phyloP scores from a whole-genome alignment of 1,139 yeast genomes.

The Magnusiomyces paraingens region DNA sequence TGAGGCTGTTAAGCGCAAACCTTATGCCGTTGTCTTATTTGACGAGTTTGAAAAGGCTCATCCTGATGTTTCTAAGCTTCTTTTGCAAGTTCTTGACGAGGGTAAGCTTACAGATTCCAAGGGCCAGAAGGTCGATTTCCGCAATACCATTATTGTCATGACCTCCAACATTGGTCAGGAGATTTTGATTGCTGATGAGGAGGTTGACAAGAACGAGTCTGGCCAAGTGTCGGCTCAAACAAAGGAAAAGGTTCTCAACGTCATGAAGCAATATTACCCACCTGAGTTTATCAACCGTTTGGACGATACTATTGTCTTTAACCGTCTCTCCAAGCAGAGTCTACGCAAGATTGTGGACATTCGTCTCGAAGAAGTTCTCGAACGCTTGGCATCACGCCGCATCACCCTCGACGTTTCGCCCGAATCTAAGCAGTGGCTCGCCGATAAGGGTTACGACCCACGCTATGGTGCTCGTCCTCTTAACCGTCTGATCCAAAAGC shows the following conservation, averaged over 20 bases:
- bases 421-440: slow-evolving; percentile 65
- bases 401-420: slow-evolving; percentile 53
- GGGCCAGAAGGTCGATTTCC: slow-evolving; percentile 89
- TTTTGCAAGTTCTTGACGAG: slow-evolving; percentile 89
- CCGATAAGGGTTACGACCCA: slow-evolving; percentile 83
- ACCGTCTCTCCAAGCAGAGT: slow-evolving; percentile 71
- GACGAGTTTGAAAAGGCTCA: slow-evolving; percentile 98
- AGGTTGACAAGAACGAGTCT: slow-evolving; percentile 39
- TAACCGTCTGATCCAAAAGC: slow-evolving; percentile 80
- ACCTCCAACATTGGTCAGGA: slow-evolving; percentile 97
- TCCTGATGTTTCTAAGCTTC: slow-evolving; percentile 80
- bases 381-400: slow-evolving; percentile 71
- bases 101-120: slow-evolving; percentile 92
- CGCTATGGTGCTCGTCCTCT: slow-evolving; percentile 93
- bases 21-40: slow-evolving; percentile 84
- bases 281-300: slow-evolving; percentile 93
- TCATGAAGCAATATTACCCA: slow-evolving; percentile 68
- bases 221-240: slow-evolving; percentile 45
- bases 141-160: slow-evolving; percentile 93
- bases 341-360: slow-evolving; percentile 76
- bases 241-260: slow-evolving; percentile 53
- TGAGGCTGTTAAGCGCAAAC: slow-evolving; percentile 91
- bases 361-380: slow-evolving; percentile 71
- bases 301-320: slow-evolving; percentile 86
- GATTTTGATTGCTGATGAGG: slow-evolving; percentile 61